Evolutionary conservation across 257 asterid genomes (phyloP), one percentile per base, ranked within the genome.

Genomic region (Primulina eburnea): DNA sequence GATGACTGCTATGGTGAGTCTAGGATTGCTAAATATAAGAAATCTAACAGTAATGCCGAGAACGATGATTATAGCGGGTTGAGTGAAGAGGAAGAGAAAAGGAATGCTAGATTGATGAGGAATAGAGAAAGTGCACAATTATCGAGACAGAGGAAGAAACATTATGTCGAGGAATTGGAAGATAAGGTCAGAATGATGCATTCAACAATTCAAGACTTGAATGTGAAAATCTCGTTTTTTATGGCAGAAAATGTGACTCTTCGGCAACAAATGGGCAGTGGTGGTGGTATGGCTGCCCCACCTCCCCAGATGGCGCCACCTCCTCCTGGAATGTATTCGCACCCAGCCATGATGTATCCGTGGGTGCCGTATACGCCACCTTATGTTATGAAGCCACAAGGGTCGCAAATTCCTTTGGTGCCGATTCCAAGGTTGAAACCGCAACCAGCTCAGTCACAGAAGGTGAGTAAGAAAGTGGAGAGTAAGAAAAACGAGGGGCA

Each of bases 121-220:
- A 93, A 93, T 74, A 83, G 99, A 55, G 98, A 93, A 80, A 93
- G 99, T 85, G 99, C 99, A 52, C 99, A 90, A 40, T 78, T 93
- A 57, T 93, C 99, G 3, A 85, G 99, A 64, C 99, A 89, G 84
- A 87, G 97, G 73, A 93, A 87, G 83, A 93, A 90, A 73, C 99
- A 89, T 78, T 89, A 90, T 70, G 95, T 93, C 5, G 99, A 87
- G 78, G 99, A 93, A 80, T 84, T 93, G 78, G 99, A 93, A 80
- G 97, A 93, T 71, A 93, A 90, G 78, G 92, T 93, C 70, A 89
- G 86, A 80, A 78, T 53, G 8, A 90, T 93, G 99, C 90, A 89
- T 76, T 85, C 99, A 0, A 90, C 97, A 1, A 93, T 93, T 79
- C 99, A 93, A 68, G 97, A 93, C 71, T 74, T 93, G 88, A 90